Base-by-base conservation (phyloP, 1,139 yeast species). In the Zygoascus sp. region DNA sequence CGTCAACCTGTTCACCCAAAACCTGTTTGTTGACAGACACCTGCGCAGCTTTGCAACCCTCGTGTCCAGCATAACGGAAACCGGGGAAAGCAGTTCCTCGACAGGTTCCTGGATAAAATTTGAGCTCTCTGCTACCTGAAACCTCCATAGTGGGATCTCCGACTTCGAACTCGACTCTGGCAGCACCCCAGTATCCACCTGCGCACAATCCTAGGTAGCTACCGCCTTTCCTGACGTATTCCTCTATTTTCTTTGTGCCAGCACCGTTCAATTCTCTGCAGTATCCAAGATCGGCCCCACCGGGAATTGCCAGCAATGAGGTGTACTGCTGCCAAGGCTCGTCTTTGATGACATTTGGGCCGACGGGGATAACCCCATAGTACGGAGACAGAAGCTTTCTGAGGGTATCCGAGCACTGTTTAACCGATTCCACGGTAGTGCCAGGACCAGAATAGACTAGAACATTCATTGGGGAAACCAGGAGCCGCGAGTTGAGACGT, bases 211-310 rank as follows among this genome's bases (percentile, higher is more conserved):
- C 98, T 30, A 92, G 64, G 59, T 72, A 88, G 47, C 73, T 70
- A 1, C 98, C 99, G 17, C 98, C 98, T 46, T 72, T 70, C 30
- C 79, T 71, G 2, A 92, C 89, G 63, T 73, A 90, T 43, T 78
- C 78, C 25, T 69, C 64, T 49, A 92, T 86, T 35, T 68, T 67
- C 2, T 65, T 59, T 57, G 81, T 86, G 0, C 89, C 90, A 6
- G 64, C 67, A 1, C 96, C 96, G 56, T 84, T 80, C 48, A 90
- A 72, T 1, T 73, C 72, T 39, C 74, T 70, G 60, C 96, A 86
- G 60, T 77, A 83, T 0, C 97, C 97, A 45, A 89, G 67, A 63
- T 92, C 98, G 0, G 97, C 97, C 2, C 98, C 98, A 2, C 98
- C 98, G 0, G 98, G 99, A 22, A 94, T 66, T 3, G 90, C 96